These are phyloP conservation scores for Cyclotella distinguenda DNA, from an alignment of 108 stramenopile species.

Conservation along the genomic window DNA sequence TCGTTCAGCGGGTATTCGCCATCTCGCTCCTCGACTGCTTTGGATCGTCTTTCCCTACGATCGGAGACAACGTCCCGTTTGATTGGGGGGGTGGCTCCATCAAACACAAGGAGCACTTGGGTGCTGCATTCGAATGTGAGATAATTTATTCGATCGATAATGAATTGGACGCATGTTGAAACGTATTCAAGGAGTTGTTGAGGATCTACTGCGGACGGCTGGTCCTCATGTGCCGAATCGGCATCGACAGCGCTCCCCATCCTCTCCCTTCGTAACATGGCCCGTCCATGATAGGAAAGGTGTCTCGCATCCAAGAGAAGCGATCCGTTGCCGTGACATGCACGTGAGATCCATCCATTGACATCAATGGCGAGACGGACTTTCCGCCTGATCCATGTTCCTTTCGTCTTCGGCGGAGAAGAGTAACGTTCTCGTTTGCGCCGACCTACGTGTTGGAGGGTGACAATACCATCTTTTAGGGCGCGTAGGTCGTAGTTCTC, in stretches of 20 bases:
- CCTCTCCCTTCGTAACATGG: slow-evolving; percentile 33
- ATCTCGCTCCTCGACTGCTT: slow-evolving; percentile 33
- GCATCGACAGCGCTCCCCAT: neutral
- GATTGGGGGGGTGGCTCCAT: slow-evolving; percentile 75
- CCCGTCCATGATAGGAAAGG: slow-evolving; percentile 72
- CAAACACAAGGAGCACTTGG: slow-evolving; percentile 73
- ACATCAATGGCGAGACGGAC: slow-evolving; percentile 77
- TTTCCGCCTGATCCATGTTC: slow-evolving; percentile 33
- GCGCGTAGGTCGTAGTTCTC: slow-evolving; percentile 44
- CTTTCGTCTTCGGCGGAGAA: neutral
- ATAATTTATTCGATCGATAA: slow-evolving; percentile 48
- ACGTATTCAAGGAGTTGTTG: slow-evolving; percentile 44
- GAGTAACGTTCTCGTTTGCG: slow-evolving; percentile 2
- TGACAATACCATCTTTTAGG: slow-evolving; percentile 31
- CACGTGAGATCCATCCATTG: slow-evolving; percentile 65
- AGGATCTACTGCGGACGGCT: neutral
- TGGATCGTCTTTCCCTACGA: slow-evolving; percentile 15
- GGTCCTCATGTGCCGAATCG: slow-evolving; percentile 3
- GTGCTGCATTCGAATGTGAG: slow-evolving; percentile 47
- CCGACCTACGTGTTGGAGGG: slow-evolving; percentile 4
- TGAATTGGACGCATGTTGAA: slow-evolving; percentile 42
- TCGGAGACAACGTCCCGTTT: slow-evolving; percentile 43
- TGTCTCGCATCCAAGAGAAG: slow-evolving; percentile 70
- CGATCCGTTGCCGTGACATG: slow-evolving; percentile 56
- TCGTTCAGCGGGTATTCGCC: slow-evolving; percentile 5